phyloP scores from a whole-genome alignment of 139 green algal genomes.

The Desmodesmus armatus region DNA sequence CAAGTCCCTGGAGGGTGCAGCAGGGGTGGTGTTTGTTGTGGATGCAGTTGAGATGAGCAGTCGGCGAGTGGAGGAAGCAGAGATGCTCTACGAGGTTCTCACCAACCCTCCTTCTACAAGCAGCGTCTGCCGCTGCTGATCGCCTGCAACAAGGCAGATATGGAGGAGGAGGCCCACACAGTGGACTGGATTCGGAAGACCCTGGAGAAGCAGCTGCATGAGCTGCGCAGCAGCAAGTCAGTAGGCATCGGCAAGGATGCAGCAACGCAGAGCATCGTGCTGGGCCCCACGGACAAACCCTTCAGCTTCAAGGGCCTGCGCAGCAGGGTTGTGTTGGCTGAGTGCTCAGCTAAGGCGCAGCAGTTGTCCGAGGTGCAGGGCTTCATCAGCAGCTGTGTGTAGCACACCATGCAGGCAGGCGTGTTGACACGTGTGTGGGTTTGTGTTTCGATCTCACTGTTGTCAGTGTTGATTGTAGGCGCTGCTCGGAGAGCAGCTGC shows the following conservation, averaged over 20 bases:
- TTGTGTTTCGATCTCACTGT: too few species aligned
- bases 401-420: too few species aligned
- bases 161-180: constrained; percentile 85
- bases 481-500: too few species aligned
- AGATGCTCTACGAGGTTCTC: constrained; percentile 68
- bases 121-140: constrained; percentile 86
- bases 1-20: constrained; percentile 59
- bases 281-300: constrained; percentile 31
- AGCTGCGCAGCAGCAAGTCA: constrained; percentile 77
- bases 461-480: too few species aligned
- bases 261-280: constrained; percentile 17
- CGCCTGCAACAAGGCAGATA: constrained; percentile 94
- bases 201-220: constrained; percentile 90
- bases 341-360: constrained; percentile 27
- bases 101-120: constrained; percentile 57
- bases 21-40: constrained; percentile 86
- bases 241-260: constrained; percentile 51
- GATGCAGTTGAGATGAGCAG: constrained; percentile 88
- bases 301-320: constrained; percentile 39
- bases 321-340: constrained; percentile 27
- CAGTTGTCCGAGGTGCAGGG: constrained; percentile 32
- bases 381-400: constrained; percentile 38
- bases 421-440: too few species aligned
- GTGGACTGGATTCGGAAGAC: constrained; percentile 90
- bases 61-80: constrained; percentile 58